phyloP scores from a whole-genome alignment of 495 filamentous ascomycete species.

The Hypoxylon trugodes region DNA sequence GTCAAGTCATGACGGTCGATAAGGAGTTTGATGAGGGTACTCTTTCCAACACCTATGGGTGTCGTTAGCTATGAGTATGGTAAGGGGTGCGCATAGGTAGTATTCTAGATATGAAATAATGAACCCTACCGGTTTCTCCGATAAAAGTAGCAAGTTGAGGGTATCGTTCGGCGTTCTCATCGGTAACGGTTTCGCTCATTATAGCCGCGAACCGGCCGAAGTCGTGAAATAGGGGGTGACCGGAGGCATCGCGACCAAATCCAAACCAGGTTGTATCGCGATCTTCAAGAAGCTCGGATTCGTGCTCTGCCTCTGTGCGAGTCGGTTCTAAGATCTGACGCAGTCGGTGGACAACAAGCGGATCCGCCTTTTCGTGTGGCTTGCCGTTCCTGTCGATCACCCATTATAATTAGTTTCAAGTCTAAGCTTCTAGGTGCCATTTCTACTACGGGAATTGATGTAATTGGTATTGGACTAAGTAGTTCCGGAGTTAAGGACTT shows the following conservation, averaged over 20 bases:
- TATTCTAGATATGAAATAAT: slow-evolving; percentile 23
- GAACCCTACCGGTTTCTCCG: slow-evolving; percentile 54
- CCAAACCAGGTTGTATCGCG: slow-evolving; percentile 62
- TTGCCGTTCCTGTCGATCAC: slow-evolving; percentile 48
- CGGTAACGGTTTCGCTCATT: slow-evolving; percentile 46
- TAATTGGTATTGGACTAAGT: slow-evolving; percentile 23
- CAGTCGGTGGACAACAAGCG: slow-evolving; percentile 39
- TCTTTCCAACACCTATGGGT: slow-evolving; percentile 62
- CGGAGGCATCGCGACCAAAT: slow-evolving; percentile 44
- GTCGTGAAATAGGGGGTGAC: slow-evolving; percentile 49
- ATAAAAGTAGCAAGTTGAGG: slow-evolving; percentile 60
- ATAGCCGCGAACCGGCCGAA: slow-evolving; percentile 52
- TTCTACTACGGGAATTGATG: slow-evolving; percentile 9
- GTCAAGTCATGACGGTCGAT: slow-evolving; percentile 49
- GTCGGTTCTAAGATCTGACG: slow-evolving; percentile 44
- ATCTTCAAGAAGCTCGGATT: slow-evolving; percentile 46
- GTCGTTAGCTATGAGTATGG: slow-evolving; percentile 22
- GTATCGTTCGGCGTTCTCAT: slow-evolving; percentile 44
- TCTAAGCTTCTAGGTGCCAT: slow-evolving; percentile 36
- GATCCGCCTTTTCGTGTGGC: slow-evolving; percentile 47
- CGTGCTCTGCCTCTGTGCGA: slow-evolving; percentile 41
- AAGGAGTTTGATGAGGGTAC: slow-evolving; percentile 63
- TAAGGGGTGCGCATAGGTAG: slow-evolving; percentile 41
- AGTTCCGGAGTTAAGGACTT: slow-evolving; percentile 36
- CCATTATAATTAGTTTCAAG: slow-evolving; percentile 39